These are phyloP conservation scores for Phaffomyces thermotolerans DNA, from an alignment of 805 yeast genomes.

Conservation along the genomic window DNA sequence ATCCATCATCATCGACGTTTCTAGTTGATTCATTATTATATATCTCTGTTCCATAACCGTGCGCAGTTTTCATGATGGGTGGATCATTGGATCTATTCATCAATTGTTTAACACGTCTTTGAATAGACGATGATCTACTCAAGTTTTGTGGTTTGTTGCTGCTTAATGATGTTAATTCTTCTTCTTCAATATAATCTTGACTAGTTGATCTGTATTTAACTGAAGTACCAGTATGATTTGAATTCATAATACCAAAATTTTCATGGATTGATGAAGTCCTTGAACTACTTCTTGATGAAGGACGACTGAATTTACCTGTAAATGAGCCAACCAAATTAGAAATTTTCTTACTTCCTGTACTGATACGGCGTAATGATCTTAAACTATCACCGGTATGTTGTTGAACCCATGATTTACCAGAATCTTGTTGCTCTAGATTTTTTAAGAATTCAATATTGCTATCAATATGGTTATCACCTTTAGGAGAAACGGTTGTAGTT, in stretches of 20 bases:
- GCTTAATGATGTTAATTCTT: constrained; percentile 3
- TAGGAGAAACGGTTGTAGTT: constrained; percentile 14
- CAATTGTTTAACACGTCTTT: constrained; percentile 23
- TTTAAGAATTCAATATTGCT: constrained; percentile 34
- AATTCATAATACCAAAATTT: constrained; percentile 11
- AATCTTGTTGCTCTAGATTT: constrained; percentile 29
- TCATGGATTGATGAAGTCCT: constrained; percentile 25
- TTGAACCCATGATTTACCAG: constrained; percentile 27
- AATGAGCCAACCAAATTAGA: constrained; percentile 19
- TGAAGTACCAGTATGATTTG: constrained; percentile 9
- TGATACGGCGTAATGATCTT: constrained; percentile 23
- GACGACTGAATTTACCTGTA: constrained; percentile 23
- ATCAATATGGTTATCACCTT: constrained; percentile 21
- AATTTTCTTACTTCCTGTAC: constrained; percentile 22
- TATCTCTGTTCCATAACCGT: constrained; percentile 77
- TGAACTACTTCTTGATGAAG: constrained; percentile 21
- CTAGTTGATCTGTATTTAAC: constrained; percentile 13
- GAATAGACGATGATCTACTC: constrained; percentile 21
- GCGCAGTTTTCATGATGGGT: constrained; percentile 54
- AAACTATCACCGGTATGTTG: constrained; percentile 27
- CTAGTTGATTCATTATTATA: constrained; percentile 13
- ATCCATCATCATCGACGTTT: constrained; percentile 21
- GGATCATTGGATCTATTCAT: constrained; percentile 32
- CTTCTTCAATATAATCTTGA: constrained; percentile 21
- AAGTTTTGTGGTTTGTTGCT: constrained; percentile 1